Evolutionary conservation across 208 protist genomes (phyloP).

Genomic region (Acanthamoeba sp.): DNA sequence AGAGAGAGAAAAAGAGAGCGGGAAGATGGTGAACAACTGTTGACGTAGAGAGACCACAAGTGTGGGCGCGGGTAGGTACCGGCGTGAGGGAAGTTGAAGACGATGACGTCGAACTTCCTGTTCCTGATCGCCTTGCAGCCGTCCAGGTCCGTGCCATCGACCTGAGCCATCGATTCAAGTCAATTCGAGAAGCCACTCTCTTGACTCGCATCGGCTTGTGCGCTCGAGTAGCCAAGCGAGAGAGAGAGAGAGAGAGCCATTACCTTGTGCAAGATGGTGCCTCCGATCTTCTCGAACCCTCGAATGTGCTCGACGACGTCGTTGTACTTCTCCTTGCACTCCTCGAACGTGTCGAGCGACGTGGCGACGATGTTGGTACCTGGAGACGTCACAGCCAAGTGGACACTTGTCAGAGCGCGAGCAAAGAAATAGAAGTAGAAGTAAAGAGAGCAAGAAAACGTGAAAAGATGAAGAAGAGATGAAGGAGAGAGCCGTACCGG

Average conservation of each 20-base stretch:
- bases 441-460: too few species aligned
- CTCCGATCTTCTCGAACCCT: slow-evolving; percentile 34
- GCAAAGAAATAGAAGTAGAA: too few species aligned
- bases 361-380: slow-evolving; percentile 40
- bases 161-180: neutral
- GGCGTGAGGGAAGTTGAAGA: slow-evolving; percentile 60
- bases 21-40: neutral
- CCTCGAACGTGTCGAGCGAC: neutral
- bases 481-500: neutral
- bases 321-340: slow-evolving; percentile 54
- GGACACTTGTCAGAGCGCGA: too few species aligned
- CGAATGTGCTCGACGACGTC: neutral
- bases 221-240: too few species aligned
- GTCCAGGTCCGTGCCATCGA: slow-evolving; percentile 21
- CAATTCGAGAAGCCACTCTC: too few species aligned
- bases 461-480: too few species aligned
- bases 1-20: too few species aligned
- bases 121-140: neutral
- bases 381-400: neutral
- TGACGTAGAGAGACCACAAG: neutral
- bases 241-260: neutral
- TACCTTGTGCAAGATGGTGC: slow-evolving; percentile 11
- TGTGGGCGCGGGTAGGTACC: neutral
- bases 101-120: slow-evolving; percentile 34
- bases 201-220: too few species aligned